These are phyloP conservation scores for Allium fistulosum DNA, from an alignment of 106 monocot genomes.

Conservation along the genomic window DNA sequence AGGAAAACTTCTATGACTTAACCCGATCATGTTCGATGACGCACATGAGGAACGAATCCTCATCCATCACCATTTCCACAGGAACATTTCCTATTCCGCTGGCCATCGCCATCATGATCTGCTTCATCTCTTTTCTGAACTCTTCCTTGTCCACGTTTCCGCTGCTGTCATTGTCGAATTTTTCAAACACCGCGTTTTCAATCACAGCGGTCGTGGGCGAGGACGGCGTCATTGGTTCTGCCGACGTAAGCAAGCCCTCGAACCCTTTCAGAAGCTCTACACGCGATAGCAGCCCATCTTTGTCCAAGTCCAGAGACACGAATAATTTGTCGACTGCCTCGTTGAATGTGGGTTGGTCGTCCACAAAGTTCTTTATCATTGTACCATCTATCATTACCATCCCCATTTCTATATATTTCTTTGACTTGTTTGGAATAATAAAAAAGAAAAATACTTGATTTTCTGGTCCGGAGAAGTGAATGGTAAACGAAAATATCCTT, in stretches of 20 bases:
- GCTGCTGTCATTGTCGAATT: background rate
- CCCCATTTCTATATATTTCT: background rate
- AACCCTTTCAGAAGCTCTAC: background rate
- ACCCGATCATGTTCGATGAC: background rate
- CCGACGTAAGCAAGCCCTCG: background rate
- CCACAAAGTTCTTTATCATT: background rate
- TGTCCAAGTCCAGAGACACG: background rate
- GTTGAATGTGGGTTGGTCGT: background rate
- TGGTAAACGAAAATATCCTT: too few relatives aligned
- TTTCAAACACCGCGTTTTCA: background rate
- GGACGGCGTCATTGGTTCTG: background rate
- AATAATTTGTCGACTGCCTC: background rate
- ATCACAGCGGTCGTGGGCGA: background rate
- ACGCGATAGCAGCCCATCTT: background rate
- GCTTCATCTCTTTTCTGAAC: background rate
- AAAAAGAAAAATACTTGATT: too few relatives aligned
- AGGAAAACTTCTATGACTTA: background rate
- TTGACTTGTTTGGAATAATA: background rate
- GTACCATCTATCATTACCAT: background rate
- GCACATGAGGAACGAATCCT: slow-evolving; percentile 1
- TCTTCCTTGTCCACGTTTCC: background rate
- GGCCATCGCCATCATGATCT: slow-evolving; percentile 1
- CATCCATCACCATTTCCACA: background rate
- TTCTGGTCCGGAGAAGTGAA: too few relatives aligned
- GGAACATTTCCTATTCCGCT: background rate